phyloP scores from a whole-genome alignment of 495 filamentous ascomycete genomes.

The Penicillium verhagenii region DNA sequence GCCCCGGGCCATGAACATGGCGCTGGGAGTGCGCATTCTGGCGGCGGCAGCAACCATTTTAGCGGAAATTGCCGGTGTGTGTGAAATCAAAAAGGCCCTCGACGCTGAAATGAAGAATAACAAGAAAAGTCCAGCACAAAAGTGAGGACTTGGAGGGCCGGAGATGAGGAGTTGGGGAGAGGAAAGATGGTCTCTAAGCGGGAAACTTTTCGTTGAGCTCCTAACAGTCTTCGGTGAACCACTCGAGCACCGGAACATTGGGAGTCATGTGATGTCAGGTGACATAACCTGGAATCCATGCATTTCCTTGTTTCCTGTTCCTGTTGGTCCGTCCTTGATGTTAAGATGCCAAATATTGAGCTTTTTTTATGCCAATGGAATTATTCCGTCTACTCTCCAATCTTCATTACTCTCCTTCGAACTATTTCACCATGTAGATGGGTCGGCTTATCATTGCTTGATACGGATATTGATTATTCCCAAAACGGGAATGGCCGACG shows the following conservation, averaged over 20 bases:
- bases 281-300: background rate
- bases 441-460: background rate
- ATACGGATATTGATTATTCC: background rate
- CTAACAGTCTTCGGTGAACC: slow-evolving; percentile 32
- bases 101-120: slow-evolving; percentile 23
- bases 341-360: background rate
- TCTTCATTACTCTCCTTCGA: background rate
- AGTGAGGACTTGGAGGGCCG: slow-evolving; percentile 27
- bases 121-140: slow-evolving; percentile 9
- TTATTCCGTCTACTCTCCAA: background rate
- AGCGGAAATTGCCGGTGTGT: slow-evolving; percentile 31
- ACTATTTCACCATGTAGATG: background rate
- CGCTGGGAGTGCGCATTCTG: slow-evolving; percentile 49
- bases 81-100: slow-evolving; percentile 27
- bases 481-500: background rate
- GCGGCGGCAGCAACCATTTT: slow-evolving; percentile 48
- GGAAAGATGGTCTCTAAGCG: slow-evolving; percentile 25
- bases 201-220: slow-evolving; percentile 50
- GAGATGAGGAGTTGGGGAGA: slow-evolving; percentile 32
- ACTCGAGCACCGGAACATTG: background rate
- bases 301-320: background rate
- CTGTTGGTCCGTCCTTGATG: background rate
- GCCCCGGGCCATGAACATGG: slow-evolving; percentile 45
- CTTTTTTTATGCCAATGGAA: background rate
- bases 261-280: slow-evolving; percentile 13